phyloP scores from a whole-genome alignment of 1,139 yeast genomes.

The Entelexis sorbosivorans region DNA sequence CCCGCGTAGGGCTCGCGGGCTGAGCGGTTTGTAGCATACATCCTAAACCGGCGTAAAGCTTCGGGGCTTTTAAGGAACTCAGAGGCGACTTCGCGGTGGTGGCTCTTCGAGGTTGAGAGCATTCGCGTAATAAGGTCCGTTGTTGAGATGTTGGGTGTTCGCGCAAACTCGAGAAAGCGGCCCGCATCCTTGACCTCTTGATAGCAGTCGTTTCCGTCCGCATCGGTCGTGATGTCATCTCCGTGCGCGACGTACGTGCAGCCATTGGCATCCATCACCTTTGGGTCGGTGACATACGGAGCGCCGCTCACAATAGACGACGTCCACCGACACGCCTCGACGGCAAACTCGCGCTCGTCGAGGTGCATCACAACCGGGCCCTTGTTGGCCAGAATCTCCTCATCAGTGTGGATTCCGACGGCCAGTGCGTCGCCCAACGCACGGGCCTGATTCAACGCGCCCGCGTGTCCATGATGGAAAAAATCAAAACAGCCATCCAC shows the following conservation, averaged over 20 bases:
- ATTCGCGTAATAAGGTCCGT: conserved; percentile 93
- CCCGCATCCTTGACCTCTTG: conserved; percentile 72
- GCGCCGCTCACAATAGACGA: conserved; percentile 63
- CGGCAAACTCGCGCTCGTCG: conserved; percentile 69
- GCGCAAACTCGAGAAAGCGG: conserved; percentile 75
- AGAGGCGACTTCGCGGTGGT: conserved; percentile 37
- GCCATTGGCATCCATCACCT: conserved; percentile 57
- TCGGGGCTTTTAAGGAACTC: conserved; percentile 31
- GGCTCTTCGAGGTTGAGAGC: conserved; percentile 48
- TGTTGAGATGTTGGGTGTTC: conserved; percentile 90
- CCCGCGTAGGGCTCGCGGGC: conserved; percentile 54
- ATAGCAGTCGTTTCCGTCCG: conserved; percentile 88
- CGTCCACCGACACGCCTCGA: conserved; percentile 85
- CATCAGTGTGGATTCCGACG: conserved; percentile 89
- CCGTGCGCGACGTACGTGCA: conserved; percentile 94
- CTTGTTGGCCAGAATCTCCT: conserved; percentile 66
- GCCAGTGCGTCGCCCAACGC: conserved; percentile 60
- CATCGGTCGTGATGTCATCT: conserved; percentile 93
- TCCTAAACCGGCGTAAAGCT: conserved; percentile 35
- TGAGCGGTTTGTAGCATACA: conserved; percentile 56
- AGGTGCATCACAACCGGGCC: conserved; percentile 90
- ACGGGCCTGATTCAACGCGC: conserved; percentile 89
- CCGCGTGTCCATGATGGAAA: conserved; percentile 96
- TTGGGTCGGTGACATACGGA: conserved; percentile 91
- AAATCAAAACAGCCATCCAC: conserved; percentile 96